Conservation (phyloP, 495 filamentous ascomycete genomes). For the Neurospora sp. region DNA sequence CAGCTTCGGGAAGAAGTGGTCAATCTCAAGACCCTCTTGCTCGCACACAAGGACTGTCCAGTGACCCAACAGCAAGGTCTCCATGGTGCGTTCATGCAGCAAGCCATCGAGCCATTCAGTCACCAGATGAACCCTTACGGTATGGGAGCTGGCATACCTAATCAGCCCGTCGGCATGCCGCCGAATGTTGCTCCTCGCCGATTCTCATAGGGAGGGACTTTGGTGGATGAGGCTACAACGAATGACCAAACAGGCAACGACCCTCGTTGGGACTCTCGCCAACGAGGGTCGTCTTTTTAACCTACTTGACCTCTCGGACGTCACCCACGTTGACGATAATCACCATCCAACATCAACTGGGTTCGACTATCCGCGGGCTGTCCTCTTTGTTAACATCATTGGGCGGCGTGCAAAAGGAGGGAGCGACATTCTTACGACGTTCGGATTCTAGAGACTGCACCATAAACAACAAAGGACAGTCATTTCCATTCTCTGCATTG, state of each 20-base stretch:
- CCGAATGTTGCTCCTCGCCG: slow-evolving; percentile 23
- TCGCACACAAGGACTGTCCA: slow-evolving; percentile 95
- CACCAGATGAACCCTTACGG: slow-evolving; percentile 62
- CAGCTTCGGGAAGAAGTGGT: slow-evolving; percentile 87
- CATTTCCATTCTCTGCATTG: neutral
- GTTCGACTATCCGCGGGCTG: neutral
- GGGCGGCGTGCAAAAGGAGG: neutral
- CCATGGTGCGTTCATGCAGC: slow-evolving; percentile 55
- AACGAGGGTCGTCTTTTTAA: neutral
- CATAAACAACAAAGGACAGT: neutral
- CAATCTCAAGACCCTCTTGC: slow-evolving; percentile 82
- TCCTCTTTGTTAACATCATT: neutral
- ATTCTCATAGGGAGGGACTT: slow-evolving; percentile 31
- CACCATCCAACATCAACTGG: neutral
- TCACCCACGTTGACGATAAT: neutral
- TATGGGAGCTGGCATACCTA: slow-evolving; percentile 47
- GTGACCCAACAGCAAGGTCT: slow-evolving; percentile 83
- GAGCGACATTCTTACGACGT: neutral
- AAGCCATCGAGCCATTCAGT: slow-evolving; percentile 38
- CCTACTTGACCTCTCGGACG: neutral
- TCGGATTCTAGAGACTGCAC: neutral
- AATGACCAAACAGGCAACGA: neutral
- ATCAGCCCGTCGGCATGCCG: slow-evolving; percentile 42
- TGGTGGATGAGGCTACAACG: neutral
- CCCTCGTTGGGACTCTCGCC: neutral